phyloP scores from a whole-genome alignment of 257 asterid species.

The Scutellaria barbata region DNA sequence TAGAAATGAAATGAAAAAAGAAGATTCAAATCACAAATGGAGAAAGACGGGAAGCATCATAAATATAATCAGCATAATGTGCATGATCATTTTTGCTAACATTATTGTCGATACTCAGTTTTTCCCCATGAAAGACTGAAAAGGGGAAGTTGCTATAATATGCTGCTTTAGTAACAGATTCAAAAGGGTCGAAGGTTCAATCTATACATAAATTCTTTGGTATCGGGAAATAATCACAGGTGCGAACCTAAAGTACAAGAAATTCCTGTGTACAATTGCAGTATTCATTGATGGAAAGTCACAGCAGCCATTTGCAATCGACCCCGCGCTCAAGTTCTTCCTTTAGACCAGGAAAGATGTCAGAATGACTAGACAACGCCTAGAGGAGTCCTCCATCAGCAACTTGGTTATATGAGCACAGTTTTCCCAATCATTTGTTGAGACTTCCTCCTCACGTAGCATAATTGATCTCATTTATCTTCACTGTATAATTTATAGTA shows the following conservation, averaged over 20 bases:
- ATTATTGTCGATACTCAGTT: not conserved
- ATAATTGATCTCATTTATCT: conserved; percentile 36
- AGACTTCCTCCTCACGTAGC: conserved; percentile 27
- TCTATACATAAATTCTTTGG: conserved; percentile 47
- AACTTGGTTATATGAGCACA: conserved; percentile 26
- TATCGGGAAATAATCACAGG: conserved; percentile 36
- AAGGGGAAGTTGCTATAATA: conserved; percentile 11
- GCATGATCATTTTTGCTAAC: conserved; percentile 9
- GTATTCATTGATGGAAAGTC: conserved; percentile 29
- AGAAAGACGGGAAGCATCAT: not conserved
- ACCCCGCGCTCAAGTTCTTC: conserved; percentile 26
- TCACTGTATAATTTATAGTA: conserved; percentile 39
- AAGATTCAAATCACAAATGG: not conserved
- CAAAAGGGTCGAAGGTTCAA: conserved; percentile 32
- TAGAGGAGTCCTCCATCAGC: conserved; percentile 3
- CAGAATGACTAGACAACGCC: conserved; percentile 29
- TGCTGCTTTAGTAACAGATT: conserved; percentile 8
- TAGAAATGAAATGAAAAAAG: not conserved
- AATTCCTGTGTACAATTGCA: conserved; percentile 43
- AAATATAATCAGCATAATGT: not conserved
- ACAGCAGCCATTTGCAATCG: conserved; percentile 24
- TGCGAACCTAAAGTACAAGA: conserved; percentile 39
- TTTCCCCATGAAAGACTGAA: not conserved
- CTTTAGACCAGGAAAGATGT: conserved; percentile 24
- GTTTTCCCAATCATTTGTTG: conserved; percentile 37